Conservation (phyloP, 257 asterid genomes). For the Nicotiana tomentosiformis region DNA sequence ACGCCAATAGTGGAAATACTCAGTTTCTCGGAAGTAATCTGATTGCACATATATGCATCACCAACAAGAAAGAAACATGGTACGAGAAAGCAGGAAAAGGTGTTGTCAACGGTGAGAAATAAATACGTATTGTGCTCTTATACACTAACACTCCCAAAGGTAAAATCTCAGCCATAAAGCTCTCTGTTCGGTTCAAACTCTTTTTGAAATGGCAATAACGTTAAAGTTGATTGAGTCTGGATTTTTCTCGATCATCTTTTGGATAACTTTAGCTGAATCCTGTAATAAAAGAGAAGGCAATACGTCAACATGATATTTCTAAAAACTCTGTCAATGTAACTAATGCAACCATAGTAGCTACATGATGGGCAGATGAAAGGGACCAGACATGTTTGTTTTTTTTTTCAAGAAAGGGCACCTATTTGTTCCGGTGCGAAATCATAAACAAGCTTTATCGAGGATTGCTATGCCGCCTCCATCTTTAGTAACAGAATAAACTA, state of each 20-base stretch:
- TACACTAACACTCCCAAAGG: background rate
- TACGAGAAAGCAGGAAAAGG: background rate
- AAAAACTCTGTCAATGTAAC: background rate
- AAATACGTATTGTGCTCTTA: background rate
- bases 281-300: conserved; percentile 14
- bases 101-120: background rate
- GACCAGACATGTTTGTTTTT: too few species aligned
- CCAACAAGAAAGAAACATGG: background rate
- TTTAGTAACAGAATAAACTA: too few species aligned
- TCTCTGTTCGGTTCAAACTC: conserved; percentile 11
- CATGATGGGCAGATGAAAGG: background rate
- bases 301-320: background rate
- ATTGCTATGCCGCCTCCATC: too few species aligned
- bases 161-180: background rate
- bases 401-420: too few species aligned
- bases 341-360: background rate
- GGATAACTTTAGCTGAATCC: conserved; percentile 75
- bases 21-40: background rate
- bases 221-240: conserved; percentile 76
- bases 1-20: background rate
- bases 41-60: background rate
- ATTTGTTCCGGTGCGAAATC: too few species aligned
- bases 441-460: too few species aligned
- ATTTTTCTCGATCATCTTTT: conserved; percentile 54
- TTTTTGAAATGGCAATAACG: conserved; percentile 69